Base-by-base conservation (phyloP, 805 yeast species). In the Spathaspora girioi region DNA sequence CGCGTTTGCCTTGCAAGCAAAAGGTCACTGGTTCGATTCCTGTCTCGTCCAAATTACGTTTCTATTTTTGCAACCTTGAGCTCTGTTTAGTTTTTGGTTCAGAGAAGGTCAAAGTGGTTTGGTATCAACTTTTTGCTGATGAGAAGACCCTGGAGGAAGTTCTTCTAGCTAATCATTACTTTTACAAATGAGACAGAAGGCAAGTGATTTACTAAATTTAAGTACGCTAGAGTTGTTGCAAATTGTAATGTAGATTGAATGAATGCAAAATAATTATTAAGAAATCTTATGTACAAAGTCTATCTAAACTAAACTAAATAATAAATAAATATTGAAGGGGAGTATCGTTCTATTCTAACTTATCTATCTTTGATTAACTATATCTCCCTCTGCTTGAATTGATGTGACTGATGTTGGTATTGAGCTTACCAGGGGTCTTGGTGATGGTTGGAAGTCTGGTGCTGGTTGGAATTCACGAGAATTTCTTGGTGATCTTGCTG, bases 11-110 rank as follows among this genome's bases (percentile, higher is more conserved):
- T 82, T 81, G 87, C 87, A 82, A 79, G 87, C 80, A 75, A 76
- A 77, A 83, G 87, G 87, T 81, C 87, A 79, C 73, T 77, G 86
- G 87, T 83, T 83, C 87, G 85, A 82, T 69, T 82, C 87, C 87
- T 78, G 81, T 79, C 84, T 79, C 84, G 86, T 82, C 87, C 86
- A 82, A 53, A 41, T 11, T 8, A 14, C 19, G 54, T 46, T 64
- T 66, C 62, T 65, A 50, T 55, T 53, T 56, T 50, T 29, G 45
- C 53, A 53, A 48, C 23, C 11, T 43, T 15, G 14, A 43, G 20
- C 9, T 27, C 9, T 27, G 32, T 10, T 29, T 29, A 29, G 11
- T 11, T 29, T 10, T 12, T 4, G 14, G 14, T 29, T 23, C n/a
- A 23, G 26, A 23, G 26, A 23, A 23, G 26, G 3, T 23, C 3